Conservation (phyloP, 176 grass and related monocot genomes). For the Phoenix roebelenii region DNA sequence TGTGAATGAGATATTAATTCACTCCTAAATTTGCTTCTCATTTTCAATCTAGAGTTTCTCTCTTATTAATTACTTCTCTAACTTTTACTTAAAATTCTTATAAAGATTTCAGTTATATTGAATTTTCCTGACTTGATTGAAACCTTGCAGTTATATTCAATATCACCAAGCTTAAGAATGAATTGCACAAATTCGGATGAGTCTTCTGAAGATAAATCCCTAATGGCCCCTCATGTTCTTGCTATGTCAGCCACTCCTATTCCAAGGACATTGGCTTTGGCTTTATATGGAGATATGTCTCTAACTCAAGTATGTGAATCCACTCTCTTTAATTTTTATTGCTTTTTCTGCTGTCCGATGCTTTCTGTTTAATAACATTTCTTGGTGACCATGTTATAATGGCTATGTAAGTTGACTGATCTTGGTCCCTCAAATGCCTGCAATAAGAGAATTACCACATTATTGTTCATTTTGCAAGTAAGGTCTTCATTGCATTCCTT, state of each 20-base stretch:
- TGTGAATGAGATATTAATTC: constrained; percentile 15
- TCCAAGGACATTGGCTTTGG: constrained; percentile 88
- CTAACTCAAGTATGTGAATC: constrained; percentile 63
- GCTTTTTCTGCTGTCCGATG: background rate
- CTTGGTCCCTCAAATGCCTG: no score
- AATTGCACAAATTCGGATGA: constrained; percentile 29
- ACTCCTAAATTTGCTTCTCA: constrained; percentile 7
- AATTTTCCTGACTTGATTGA: no score
- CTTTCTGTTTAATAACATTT: no score
- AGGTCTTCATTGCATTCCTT: no score
- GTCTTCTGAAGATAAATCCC: constrained; percentile 52
- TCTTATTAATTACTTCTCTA: no score
- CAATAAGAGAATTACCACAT: no score
- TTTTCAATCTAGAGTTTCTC: no score
- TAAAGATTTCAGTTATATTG: no score
- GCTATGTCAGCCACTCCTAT: constrained; percentile 93
- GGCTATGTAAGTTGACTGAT: no score
- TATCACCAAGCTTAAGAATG: constrained; percentile 33
- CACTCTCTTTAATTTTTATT: constrained; percentile 8
- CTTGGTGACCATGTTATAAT: no score
- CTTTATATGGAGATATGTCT: constrained; percentile 96
- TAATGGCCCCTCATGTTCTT: constrained; percentile 98
- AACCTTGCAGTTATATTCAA: constrained; percentile 48
- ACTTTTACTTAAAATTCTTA: no score
- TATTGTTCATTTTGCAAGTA: no score